Conservation (phyloP, 73 alveolate genomes). For the Tetrahymena thermophila region DNA sequence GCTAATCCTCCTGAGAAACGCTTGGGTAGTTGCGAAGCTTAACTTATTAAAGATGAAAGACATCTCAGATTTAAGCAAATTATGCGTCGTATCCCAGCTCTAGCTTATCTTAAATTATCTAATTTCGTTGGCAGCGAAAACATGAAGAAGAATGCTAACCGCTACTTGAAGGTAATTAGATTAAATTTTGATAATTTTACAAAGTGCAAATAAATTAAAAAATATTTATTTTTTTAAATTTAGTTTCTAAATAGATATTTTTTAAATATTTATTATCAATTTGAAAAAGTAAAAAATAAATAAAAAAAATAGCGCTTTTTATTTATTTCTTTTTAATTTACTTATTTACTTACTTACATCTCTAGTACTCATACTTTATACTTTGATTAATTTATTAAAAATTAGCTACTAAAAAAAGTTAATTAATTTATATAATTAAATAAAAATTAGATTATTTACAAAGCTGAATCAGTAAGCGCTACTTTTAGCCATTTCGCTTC, state of each 20-base stretch:
- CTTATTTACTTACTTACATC: neutral
- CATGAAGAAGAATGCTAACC: constrained; percentile 49
- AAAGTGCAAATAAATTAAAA: too few species aligned
- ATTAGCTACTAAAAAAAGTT: constrained; percentile 41
- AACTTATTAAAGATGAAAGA: constrained; percentile 25
- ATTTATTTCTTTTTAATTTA: neutral
- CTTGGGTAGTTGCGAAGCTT: constrained; percentile 30
- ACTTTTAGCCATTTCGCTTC: constrained; percentile 50
- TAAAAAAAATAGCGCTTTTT: neutral
- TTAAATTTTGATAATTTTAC: too few species aligned
- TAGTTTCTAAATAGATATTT: neutral
- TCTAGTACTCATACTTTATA: neutral
- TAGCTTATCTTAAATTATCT: constrained; percentile 25
- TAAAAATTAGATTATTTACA: constrained; percentile 46
- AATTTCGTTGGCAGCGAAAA: constrained; percentile 40
- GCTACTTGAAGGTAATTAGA: constrained; percentile 2
- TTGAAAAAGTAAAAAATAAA: too few species aligned
- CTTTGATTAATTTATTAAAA: neutral
- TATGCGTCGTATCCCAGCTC: constrained; percentile 55
- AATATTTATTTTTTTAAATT: neutral
- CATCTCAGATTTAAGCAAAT: constrained; percentile 5
- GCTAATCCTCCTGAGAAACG: constrained; percentile 50
- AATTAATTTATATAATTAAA: neutral
- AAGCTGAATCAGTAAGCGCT: constrained; percentile 51
- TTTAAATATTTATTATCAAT: too few species aligned